A percentile compares a stretch with the other conserved stretches of the same genome.
Conservation (phyloP, 495 filamentous ascomycete genomes). For the Aspergillus kassunensis region DNA sequence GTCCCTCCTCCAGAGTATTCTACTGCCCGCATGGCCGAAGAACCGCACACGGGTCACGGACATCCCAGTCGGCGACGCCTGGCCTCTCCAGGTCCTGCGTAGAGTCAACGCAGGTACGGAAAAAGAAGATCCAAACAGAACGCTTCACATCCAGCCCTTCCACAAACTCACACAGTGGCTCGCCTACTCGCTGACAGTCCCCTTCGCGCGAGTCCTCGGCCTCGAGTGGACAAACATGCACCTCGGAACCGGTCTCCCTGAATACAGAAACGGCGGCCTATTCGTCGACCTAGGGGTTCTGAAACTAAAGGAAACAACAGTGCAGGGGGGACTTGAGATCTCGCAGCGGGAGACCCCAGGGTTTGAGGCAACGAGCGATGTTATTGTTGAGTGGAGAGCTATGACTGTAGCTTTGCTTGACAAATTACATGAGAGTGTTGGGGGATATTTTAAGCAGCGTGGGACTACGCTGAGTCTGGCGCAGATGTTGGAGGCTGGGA, state of each 20-base stretch:
- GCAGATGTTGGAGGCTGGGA: slow-evolving; percentile 81
- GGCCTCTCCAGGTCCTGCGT: slow-evolving; percentile 38
- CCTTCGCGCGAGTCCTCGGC: slow-evolving; percentile 71
- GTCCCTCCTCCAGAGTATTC: slow-evolving; percentile 45
- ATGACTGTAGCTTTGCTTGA: slow-evolving; percentile 85
- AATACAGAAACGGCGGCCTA: slow-evolving; percentile 82
- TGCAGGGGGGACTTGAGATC: slow-evolving; percentile 46
- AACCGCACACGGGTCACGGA: slow-evolving; percentile 49
- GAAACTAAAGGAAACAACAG: slow-evolving; percentile 60
- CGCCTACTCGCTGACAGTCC: slow-evolving; percentile 81
- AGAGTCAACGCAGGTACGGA: slow-evolving; percentile 1
- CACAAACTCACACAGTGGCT: slow-evolving; percentile 91
- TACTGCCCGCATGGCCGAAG: slow-evolving; percentile 52
- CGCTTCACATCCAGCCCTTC: slow-evolving; percentile 48
- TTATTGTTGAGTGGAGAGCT: slow-evolving; percentile 48
- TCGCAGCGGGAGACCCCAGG: slow-evolving; percentile 68
- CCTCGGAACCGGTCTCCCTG: slow-evolving; percentile 76
- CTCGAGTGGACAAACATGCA: slow-evolving; percentile 74
- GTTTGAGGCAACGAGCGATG: slow-evolving; percentile 51
- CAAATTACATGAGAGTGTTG: slow-evolving; percentile 55
- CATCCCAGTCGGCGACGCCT: slow-evolving; percentile 53
- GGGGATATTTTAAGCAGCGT: slow-evolving; percentile 33
- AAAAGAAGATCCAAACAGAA: slow-evolving; percentile 3
- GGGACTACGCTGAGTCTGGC: slow-evolving; percentile 61
- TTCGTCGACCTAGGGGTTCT: slow-evolving; percentile 79